phyloP scores from a whole-genome alignment of 1,284 basidiomycete species.

The Irpex rosettiformis region DNA sequence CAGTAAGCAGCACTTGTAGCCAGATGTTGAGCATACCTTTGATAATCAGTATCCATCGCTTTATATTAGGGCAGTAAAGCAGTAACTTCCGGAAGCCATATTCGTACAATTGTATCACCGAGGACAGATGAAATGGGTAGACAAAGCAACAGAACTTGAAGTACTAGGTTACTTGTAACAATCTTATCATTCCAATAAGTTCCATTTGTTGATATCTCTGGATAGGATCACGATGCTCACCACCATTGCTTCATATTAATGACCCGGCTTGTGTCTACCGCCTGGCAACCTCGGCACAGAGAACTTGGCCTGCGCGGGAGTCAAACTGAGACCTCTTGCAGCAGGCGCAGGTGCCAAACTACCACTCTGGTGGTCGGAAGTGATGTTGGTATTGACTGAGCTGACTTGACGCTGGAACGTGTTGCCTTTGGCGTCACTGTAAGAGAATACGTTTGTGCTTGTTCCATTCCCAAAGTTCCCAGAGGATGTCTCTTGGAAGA shows the following conservation, averaged over 20 bases:
- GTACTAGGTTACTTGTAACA: too few species aligned
- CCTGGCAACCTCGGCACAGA: constrained; percentile 42
- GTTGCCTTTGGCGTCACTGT: constrained; percentile 56
- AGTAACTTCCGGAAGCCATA: too few species aligned
- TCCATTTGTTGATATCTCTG: too few species aligned
- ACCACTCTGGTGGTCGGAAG: constrained; percentile 56
- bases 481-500: constrained; percentile 42
- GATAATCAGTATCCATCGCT: too few species aligned
- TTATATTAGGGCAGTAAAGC: too few species aligned
- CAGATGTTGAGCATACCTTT: too few species aligned
- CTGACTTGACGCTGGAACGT: constrained; percentile 61
- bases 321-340: constrained; percentile 13
- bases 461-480: constrained; percentile 66
- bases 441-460: constrained; percentile 64
- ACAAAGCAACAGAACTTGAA: too few species aligned
- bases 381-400: constrained; percentile 58
- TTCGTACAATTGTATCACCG: too few species aligned
- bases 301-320: constrained; percentile 21
- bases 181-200: too few species aligned
- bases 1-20: too few species aligned
- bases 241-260: background rate
- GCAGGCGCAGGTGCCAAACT: constrained; percentile 37
- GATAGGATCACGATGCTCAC: too few species aligned
- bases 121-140: too few species aligned
- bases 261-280: constrained; percentile 17